phyloP scores from a whole-genome alignment of 148 eudicot species.

The Salicornia ramosissima region DNA sequence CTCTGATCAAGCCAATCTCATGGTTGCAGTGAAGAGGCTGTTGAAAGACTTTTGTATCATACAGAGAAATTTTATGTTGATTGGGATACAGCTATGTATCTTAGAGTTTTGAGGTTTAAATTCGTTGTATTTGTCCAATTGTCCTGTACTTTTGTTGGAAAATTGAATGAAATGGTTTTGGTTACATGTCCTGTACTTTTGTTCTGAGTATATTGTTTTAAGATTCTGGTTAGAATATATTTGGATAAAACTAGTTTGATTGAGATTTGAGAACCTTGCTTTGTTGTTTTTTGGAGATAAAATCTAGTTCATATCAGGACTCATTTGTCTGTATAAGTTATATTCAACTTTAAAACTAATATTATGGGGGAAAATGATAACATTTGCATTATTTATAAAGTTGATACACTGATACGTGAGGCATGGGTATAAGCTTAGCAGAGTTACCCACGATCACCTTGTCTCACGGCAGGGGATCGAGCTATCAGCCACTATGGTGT shows the following conservation, averaged over 20 bases:
- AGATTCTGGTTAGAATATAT: neutral
- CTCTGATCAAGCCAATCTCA: constrained; percentile 24
- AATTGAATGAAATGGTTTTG: neutral
- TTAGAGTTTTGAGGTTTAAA: neutral
- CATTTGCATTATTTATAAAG: too few relatives aligned
- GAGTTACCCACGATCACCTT: too few relatives aligned
- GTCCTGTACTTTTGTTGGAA: too few relatives aligned
- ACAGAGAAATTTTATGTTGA: neutral
- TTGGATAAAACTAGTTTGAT: neutral
- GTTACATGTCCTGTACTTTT: neutral
- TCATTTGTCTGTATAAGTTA: too few relatives aligned
- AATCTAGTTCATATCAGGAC: too few relatives aligned
- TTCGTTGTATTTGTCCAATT: neutral
- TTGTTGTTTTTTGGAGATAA: neutral
- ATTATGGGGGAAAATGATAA: too few relatives aligned
- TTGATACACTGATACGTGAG: too few relatives aligned
- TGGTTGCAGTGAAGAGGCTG: neutral
- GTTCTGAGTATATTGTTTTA: neutral
- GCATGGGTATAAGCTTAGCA: too few relatives aligned
- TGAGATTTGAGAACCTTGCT: neutral
- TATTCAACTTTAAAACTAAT: too few relatives aligned
- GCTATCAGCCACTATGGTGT: too few relatives aligned
- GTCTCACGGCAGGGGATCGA: too few relatives aligned
- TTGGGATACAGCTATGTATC: neutral
- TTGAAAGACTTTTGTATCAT: neutral